Evolutionary conservation across 2,329 filamentous ascomycete genomes (phyloP), one percentile per base, ranked within the genome.

Genomic region (Fusarium beomiforme): DNA sequence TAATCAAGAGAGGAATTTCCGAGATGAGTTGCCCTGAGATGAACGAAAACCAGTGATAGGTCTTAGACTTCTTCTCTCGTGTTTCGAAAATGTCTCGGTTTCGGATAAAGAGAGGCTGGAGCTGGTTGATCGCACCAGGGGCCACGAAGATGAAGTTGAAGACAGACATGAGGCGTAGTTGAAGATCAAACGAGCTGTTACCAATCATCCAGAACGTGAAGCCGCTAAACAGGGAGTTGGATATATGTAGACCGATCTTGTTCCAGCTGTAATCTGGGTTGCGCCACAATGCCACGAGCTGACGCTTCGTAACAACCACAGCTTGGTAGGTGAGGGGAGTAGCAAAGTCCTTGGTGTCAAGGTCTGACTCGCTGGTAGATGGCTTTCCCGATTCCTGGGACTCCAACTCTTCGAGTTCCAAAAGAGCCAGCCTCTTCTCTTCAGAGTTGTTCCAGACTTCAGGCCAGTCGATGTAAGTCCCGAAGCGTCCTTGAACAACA

Each of bases 221-320:
- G 5, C 88, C 88, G 74, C 88, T 88, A 80, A 90, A 89, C 1
- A 90, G 82, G 0, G 84, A 85, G 0, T 83, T 84, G 23, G 82
- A 80, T 16, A 90, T 81, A 73, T 90, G 88, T 5, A 90, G 79
- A 0, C 82, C 79, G 2, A 91, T 78, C 79, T 91, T 91, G 82
- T 88, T 91, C 78, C 88, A 88, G 65, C 90, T 79, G 70, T 93
- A 92, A 58, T 91, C 88, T 1, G 85, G 86, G 78, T 92, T 93
- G 55, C 91, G 86, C 82, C 84, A 93, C 7, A 59, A 13, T 5
- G 56, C 34, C 3, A 53, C 10, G 3, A 59, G 36, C 7, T 50
- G 44, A 0, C 56, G 56, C 5, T 59, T 13, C 3, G 23, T 42
- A 5, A 59, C 56, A n/a, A n/a, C n/a, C n/a, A n/a, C 9, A n/a